Conservation (phyloP, 371 early-diverging fungal genomes). For the Thermomucor indicae-seudaticae region DNA sequence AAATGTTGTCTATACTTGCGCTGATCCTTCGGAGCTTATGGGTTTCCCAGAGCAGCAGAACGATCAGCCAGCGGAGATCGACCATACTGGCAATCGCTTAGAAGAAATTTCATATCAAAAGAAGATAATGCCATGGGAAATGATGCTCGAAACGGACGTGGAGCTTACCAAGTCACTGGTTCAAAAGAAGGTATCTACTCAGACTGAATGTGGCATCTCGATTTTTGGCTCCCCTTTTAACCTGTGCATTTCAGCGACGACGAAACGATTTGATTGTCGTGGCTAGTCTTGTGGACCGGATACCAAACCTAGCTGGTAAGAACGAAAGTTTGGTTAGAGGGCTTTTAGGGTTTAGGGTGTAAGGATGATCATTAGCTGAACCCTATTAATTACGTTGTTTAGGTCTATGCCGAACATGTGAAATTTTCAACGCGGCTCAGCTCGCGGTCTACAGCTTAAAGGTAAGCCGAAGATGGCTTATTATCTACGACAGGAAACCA, state of each 20-base stretch:
- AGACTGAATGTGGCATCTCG: background rate
- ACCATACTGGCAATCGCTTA: background rate
- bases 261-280: conserved; percentile 59
- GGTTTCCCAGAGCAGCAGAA: conserved; percentile 7
- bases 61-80: background rate
- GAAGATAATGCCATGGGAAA: conserved; percentile 69
- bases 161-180: conserved; percentile 39
- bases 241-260: conserved; percentile 27
- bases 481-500: background rate
- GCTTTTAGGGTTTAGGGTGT: no score
- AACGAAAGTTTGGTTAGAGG: conserved; percentile 12
- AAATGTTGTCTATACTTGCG: conserved; percentile 17
- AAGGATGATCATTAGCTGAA: no score
- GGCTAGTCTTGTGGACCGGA: conserved; percentile 52
- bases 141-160: conserved; percentile 47
- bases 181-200: conserved; percentile 16
- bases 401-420: conserved; percentile 55
- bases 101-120: conserved; percentile 47
- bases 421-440: conserved; percentile 61
- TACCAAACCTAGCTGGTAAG: conserved; percentile 63
- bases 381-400: background rate
- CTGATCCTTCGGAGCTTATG: conserved; percentile 32
- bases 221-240: background rate
- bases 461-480: conserved; percentile 9
- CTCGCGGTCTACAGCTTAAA: conserved; percentile 41